Evolutionary conservation across 805 yeast species (phyloP).

Genomic region (Osmozyma mogii): DNA sequence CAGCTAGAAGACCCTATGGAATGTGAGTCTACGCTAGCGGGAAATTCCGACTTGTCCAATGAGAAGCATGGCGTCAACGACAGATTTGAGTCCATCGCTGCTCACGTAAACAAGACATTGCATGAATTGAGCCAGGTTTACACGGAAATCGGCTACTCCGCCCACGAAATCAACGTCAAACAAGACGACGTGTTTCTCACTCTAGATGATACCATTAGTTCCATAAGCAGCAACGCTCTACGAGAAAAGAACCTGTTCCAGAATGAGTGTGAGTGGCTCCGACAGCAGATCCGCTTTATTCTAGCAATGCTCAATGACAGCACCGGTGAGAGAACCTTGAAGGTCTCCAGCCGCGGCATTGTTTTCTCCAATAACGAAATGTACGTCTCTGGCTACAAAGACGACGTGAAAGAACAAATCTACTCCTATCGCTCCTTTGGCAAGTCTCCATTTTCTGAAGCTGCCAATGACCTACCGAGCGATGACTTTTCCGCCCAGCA

Average conservation of each 20-base stretch:
- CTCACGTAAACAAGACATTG: not conserved
- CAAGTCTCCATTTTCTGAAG: conserved; percentile 18
- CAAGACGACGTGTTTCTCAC: conserved; percentile 42
- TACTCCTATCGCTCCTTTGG: conserved; percentile 11
- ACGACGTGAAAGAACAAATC: conserved; percentile 16
- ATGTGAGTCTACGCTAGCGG: too few relatives aligned
- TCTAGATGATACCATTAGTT: conserved; percentile 40
- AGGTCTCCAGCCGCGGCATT: conserved; percentile 19
- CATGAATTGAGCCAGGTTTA: conserved; percentile 40
- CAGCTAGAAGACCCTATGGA: too few relatives aligned
- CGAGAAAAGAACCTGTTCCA: conserved; percentile 28
- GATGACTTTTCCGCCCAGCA: conserved; percentile 11
- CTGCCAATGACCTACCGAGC: conserved; percentile 10
- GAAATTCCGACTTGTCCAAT: too few relatives aligned
- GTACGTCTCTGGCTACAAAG: conserved; percentile 24
- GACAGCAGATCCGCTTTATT: conserved; percentile 34
- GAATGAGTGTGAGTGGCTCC: conserved; percentile 38
- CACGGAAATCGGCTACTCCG: conserved; percentile 47
- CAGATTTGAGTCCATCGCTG: not conserved
- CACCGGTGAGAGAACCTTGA: conserved; percentile 18
- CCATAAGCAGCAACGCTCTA: conserved; percentile 14
- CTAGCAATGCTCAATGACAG: conserved; percentile 32
- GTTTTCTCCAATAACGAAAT: conserved; percentile 20
- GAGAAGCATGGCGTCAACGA: not conserved
- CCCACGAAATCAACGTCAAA: conserved; percentile 40